Evolutionary conservation across 306 rosid genomes (phyloP).

Genomic region (Pachyrhizus erosus): DNA sequence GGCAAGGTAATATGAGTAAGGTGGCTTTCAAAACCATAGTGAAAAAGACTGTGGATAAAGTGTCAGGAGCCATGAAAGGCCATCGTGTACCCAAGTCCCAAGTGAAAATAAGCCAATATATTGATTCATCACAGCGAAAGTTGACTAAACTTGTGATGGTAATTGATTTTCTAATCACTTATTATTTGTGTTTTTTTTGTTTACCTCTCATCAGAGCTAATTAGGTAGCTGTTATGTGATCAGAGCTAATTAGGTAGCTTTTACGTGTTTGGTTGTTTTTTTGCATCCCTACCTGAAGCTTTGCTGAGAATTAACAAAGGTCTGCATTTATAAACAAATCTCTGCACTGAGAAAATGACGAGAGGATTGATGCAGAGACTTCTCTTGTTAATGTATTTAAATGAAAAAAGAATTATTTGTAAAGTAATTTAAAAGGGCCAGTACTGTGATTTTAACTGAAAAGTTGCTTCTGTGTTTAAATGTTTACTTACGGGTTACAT

Average conservation of each 20-base stretch:
- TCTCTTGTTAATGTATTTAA: neutral
- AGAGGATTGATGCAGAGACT: neutral
- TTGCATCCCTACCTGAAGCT: slow-evolving; percentile 1
- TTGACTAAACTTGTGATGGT: slow-evolving; percentile 97
- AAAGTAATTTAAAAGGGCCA: neutral
- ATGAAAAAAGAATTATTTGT: neutral
- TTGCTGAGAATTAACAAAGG: neutral
- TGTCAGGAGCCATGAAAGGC: slow-evolving; percentile 97
- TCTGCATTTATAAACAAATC: slow-evolving; percentile 13
- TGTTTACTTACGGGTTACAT: neutral
- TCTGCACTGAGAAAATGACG: slow-evolving; percentile 9
- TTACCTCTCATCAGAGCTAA: neutral
- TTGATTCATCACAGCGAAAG: slow-evolving; percentile 89
- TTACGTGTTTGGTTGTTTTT: neutral
- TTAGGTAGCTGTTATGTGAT: slow-evolving; percentile 1
- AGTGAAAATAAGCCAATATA: slow-evolving; percentile 84
- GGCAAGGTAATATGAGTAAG: slow-evolving; percentile 99
- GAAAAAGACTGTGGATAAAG: slow-evolving; percentile 97
- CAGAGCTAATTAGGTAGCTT: neutral
- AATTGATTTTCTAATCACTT: slow-evolving; percentile 45
- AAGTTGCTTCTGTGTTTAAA: slow-evolving; percentile 2
- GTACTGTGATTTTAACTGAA: slow-evolving; percentile 32
- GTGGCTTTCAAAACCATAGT: slow-evolving; percentile 98
- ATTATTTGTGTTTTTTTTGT: neutral
- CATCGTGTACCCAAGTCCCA: slow-evolving; percentile 90